These are phyloP conservation scores for Neurospora africana DNA, from an alignment of 495 filamentous ascomycete species.

Conservation along the genomic window DNA sequence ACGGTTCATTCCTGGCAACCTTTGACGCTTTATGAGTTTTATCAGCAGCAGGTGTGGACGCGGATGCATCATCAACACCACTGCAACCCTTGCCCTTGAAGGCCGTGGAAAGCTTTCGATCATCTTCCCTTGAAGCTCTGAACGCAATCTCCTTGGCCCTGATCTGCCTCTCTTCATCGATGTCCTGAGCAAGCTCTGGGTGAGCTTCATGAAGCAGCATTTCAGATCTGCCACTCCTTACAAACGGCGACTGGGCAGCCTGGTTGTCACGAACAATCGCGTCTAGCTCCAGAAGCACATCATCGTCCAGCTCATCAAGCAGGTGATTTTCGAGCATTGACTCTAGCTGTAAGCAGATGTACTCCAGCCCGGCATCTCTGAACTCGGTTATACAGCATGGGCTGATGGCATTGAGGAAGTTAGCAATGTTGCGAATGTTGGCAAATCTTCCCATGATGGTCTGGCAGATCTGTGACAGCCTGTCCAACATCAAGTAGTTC, in stretches of 20 bases:
- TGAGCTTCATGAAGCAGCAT: slow-evolving; percentile 59
- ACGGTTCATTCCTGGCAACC: slow-evolving; percentile 33
- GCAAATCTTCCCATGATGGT: slow-evolving; percentile 79
- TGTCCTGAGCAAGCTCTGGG: slow-evolving; percentile 45
- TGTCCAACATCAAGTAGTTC: slow-evolving; percentile 91
- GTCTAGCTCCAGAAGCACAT: slow-evolving; percentile 69
- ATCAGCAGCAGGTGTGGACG: slow-evolving; percentile 42
- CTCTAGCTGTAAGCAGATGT: slow-evolving; percentile 83
- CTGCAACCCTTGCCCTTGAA: slow-evolving; percentile 39
- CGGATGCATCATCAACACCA: slow-evolving; percentile 40
- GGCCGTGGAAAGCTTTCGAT: slow-evolving; percentile 40
- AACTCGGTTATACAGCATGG: slow-evolving; percentile 75
- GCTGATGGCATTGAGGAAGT: slow-evolving; percentile 70
- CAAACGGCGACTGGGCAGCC: slow-evolving; percentile 59
- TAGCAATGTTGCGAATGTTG: slow-evolving; percentile 74
- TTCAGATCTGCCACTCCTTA: slow-evolving; percentile 63
- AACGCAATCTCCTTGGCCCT: slow-evolving; percentile 44
- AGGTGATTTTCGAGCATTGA: slow-evolving; percentile 79
- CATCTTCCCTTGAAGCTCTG: slow-evolving; percentile 49
- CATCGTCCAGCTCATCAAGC: slow-evolving; percentile 77
- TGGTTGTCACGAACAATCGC: slow-evolving; percentile 73
- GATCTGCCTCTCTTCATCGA: slow-evolving; percentile 39
- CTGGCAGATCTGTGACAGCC: slow-evolving; percentile 83
- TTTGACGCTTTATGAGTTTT: slow-evolving; percentile 41
- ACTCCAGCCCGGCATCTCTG: slow-evolving; percentile 80